Base-by-base conservation (phyloP, 495 filamentous ascomycete genomes). In the Entonaema liquescens region DNA sequence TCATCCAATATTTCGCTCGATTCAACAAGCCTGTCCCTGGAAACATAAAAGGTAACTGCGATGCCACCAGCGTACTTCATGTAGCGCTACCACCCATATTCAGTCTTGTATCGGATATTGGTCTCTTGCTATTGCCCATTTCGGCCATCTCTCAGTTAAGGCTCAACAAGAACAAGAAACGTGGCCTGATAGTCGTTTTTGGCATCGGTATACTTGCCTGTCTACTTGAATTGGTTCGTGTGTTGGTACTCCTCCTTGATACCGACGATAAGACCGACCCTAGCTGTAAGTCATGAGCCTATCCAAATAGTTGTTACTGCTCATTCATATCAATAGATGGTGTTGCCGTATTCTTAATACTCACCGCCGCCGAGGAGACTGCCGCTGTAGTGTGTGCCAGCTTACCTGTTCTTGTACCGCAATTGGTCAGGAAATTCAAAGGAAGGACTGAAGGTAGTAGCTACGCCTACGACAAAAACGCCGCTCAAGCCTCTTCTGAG, bases 121-220 rank as follows among this genome's bases (percentile, higher is more conserved):
- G 61, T 8, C 57, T 79, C 28, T 40, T 79, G 25, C 21, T 77
- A 9, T 67, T 80, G 4, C 77, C 78, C 0, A 52, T 80, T n/a
- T 65, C 62, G 50, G 73, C 77, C 2, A 74, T 80, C 11, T 75
- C 67, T 12, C 67, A 62, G 21, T 33, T 80, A 15, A 68, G 67
- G 1, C 74, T 78, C 8, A 63, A 71, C 52, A 66, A 58, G 36
- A 69, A 44, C 12, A 78, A 67, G 59, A 80, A 78, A 55, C 68
- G 77, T 11, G 77, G 75, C 31, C 49, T 80, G 7, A 63, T 76
- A 38, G 74, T 61, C n/a, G 68, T 79, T 13, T 80, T 80, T 59
- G 70, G 73, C n/a, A 72, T 75, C 61, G 75, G 54, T 38, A 42
- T 58, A 31, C 58, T 65, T 59, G 70, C 65, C 21, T 76, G 73